These are phyloP conservation scores for Agaricus subrufescens DNA, from an alignment of 768 basidiomycete species.

Conservation along the genomic window DNA sequence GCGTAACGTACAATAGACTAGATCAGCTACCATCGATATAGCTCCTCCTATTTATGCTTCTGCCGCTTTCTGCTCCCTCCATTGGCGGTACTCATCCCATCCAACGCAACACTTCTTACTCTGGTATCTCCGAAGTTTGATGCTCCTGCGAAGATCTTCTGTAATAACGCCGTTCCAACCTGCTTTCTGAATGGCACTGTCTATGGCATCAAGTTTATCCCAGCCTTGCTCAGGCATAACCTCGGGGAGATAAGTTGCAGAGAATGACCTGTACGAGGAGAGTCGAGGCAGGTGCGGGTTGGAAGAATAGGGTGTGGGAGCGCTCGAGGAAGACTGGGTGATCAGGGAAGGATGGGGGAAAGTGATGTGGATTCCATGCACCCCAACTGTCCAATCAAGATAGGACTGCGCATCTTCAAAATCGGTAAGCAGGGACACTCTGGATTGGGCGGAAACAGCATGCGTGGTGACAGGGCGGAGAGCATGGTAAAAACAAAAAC, in stretches of 20 bases:
- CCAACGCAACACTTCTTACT: constrained; percentile 60
- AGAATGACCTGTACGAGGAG: constrained; percentile 56
- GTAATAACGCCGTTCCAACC: constrained; percentile 83
- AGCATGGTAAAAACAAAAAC: background rate
- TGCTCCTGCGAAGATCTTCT: constrained; percentile 72
- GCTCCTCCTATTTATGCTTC: constrained; percentile 1
- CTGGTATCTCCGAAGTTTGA: constrained; percentile 80
- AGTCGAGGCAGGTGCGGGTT: constrained; percentile 52
- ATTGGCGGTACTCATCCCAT: constrained; percentile 76
- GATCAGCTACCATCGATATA: background rate
- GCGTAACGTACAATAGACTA: background rate
- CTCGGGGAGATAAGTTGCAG: constrained; percentile 91
- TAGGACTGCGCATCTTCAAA: constrained; percentile 83
- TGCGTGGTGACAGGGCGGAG: background rate
- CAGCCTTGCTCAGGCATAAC: constrained; percentile 93
- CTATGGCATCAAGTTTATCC: constrained; percentile 85
- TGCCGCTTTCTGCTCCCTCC: constrained; percentile 50
- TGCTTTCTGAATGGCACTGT: constrained; percentile 90
- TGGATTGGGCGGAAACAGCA: constrained; percentile 22
- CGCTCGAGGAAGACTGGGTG: constrained; percentile 48
- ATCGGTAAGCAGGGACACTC: constrained; percentile 89
- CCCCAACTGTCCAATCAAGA: constrained; percentile 90
- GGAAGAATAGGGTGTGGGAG: constrained; percentile 71
- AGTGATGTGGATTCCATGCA: constrained; percentile 87
- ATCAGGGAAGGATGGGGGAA: constrained; percentile 78